Evolutionary conservation across 1,284 basidiomycete genomes (phyloP).

Genomic region (Sporisorium reilianum): DNA sequence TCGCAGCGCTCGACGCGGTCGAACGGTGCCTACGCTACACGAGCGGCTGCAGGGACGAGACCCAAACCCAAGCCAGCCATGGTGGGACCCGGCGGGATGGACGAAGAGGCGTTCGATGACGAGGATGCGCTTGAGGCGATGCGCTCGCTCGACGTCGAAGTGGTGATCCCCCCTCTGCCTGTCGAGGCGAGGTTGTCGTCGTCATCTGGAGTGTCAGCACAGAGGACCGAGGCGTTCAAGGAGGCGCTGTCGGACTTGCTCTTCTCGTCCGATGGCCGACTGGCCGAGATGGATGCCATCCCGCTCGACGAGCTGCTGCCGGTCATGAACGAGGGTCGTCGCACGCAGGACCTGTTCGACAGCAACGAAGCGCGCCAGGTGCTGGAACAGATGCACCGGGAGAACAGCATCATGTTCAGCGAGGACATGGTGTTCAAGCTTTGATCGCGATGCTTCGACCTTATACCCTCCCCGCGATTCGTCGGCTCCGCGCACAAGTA

Average conservation of each 20-base stretch:
- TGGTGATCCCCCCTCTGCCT: conserved; percentile 29
- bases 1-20: conserved; percentile 39
- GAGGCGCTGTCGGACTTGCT: conserved; percentile 77
- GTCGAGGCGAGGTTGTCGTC: conserved; percentile 19
- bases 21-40: conserved; percentile 57
- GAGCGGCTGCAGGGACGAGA: conserved; percentile 39
- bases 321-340: conserved; percentile 82
- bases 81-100: conserved; percentile 46
- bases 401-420: conserved; percentile 84
- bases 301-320: conserved; percentile 80
- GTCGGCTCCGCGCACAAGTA: background rate
- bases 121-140: conserved; percentile 52
- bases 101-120: conserved; percentile 44
- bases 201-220: conserved; percentile 24
- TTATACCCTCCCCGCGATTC: conserved; percentile 20
- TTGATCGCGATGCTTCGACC: conserved; percentile 8
- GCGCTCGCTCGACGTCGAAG: conserved; percentile 56
- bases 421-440: conserved; percentile 51
- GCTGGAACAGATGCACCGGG: conserved; percentile 77
- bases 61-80: conserved; percentile 25
- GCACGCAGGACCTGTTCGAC: conserved; percentile 79
- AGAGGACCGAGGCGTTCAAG: conserved; percentile 65
- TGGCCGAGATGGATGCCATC: conserved; percentile 76
- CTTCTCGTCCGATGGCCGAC: conserved; percentile 68
- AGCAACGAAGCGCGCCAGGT: conserved; percentile 79